Evolutionary conservation across 2,329 filamentous ascomycete genomes (phyloP).

Genomic region (Colletotrichum limetticola): DNA sequence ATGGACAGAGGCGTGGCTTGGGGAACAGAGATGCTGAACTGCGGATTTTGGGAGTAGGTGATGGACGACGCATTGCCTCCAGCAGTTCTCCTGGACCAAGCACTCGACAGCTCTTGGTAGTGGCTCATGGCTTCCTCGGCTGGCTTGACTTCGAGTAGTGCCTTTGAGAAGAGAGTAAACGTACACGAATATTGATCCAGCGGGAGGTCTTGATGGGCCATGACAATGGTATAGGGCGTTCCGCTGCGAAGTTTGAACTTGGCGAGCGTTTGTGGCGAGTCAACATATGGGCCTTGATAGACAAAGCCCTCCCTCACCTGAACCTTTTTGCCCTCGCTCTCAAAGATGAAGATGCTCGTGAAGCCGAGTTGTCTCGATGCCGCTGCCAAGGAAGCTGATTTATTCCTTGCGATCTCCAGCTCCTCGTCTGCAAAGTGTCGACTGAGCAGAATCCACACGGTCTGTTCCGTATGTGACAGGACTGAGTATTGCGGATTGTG

Average conservation of each 20-base stretch:
- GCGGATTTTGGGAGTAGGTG: constrained; percentile 86
- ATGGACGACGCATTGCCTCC: constrained; percentile 85
- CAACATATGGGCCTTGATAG: constrained; percentile 86
- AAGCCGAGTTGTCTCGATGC: constrained; percentile 74
- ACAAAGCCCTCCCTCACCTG: constrained; percentile 78
- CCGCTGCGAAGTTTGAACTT: constrained; percentile 62
- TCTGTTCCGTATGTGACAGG: constrained; percentile 65
- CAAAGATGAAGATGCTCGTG: constrained; percentile 87
- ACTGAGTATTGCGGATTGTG: constrained; percentile 80
- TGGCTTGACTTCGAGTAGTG: constrained; percentile 67
- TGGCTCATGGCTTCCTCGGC: constrained; percentile 70
- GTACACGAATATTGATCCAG: constrained; percentile 84
- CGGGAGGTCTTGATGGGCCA: constrained; percentile 83
- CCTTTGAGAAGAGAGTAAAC: constrained; percentile 81
- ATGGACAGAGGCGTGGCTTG: constrained; percentile 73
- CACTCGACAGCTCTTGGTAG: constrained; percentile 67
- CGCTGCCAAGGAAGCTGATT: constrained; percentile 52
- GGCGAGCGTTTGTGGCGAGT: constrained; percentile 91
- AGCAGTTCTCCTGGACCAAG: constrained; percentile 83
- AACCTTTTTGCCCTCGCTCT: constrained; percentile 75
- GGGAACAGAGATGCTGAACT: constrained; percentile 76
- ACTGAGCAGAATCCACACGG: constrained; percentile 85
- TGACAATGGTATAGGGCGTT: constrained; percentile 68
- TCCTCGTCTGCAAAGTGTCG: constrained; percentile 84
- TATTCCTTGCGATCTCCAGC: constrained; percentile 63